Base-by-base conservation (phyloP, 106 monocot species). In the Chionographis japonica region DNA sequence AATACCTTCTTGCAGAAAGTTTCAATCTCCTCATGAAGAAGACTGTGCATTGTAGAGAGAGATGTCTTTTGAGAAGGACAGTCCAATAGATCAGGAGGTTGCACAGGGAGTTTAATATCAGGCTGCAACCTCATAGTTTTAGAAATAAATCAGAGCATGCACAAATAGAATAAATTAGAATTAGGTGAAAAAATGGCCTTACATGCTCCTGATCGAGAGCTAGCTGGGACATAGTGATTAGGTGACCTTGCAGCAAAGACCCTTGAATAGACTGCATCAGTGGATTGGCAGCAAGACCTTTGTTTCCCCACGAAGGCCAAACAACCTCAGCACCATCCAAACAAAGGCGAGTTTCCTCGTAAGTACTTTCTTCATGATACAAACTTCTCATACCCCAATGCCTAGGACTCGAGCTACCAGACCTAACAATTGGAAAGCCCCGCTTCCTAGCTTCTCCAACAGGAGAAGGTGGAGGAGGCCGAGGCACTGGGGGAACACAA, bases 401-500 rank as follows among this genome's bases (percentile, higher is more conserved):
- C 64, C 90, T 87, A 54, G 98, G 98, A 72, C 98, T 98, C 69
- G 98, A 98, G 65, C 98, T 98, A 70, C 98, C 98, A 65, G 98
- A 98, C 54, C 98, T 87, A 57, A 92, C 98, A 77, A 83, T 77
- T 35, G 90, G 89, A 43, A 93, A 93, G 20, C 93, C 90, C 68
- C 87, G 80, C 67, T 88, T 93, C 72, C 93, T 82, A 62, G 87
- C 93, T 53, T 85, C 93, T 62, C 89, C 90, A 74, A 83, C 81
- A 58, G 82, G 82, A 59, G 92, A 92, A 62, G 98, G 85, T 61
- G 89, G 84, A 55, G 93, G 85, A 37, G 90, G 85, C 2, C 83
- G 78, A 73, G 98, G 85, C 2, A 85, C 85, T 56, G 71, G 80
- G 15, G 92, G 93, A 83, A 93, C 90, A 76, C 90, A 93, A 61